These are phyloP conservation scores for Penicillium soppii DNA, from an alignment of 495 filamentous ascomycete genomes.

Conservation along the genomic window DNA sequence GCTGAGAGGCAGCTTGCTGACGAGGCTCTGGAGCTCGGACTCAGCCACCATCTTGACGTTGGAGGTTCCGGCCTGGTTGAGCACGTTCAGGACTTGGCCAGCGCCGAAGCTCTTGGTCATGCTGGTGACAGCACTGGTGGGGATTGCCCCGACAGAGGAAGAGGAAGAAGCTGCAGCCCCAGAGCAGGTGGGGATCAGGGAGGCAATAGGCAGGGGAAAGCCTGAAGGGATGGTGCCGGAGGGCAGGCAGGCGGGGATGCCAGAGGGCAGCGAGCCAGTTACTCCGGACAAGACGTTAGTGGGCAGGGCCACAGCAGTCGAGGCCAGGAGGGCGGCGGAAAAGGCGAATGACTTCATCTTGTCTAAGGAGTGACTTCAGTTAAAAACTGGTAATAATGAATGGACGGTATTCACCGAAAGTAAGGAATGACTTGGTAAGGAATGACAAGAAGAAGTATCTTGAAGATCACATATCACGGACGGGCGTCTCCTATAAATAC, in stretches of 20 bases:
- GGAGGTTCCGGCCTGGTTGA: constrained; percentile 14
- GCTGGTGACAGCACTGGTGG: constrained; percentile 1
- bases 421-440: constrained; percentile 22
- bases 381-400: constrained; percentile 13
- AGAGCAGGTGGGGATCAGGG: constrained; percentile 13
- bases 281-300: constrained; percentile 10
- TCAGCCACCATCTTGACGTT: constrained; percentile 18
- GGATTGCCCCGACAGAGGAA: constrained; percentile 2
- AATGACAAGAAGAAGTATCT: constrained; percentile 19
- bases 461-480: constrained; percentile 10
- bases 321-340: constrained; percentile 23
- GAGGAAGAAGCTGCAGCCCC: neutral
- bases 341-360: constrained; percentile 29
- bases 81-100: constrained; percentile 16
- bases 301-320: constrained; percentile 23
- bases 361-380: constrained; percentile 22
- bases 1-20: constrained; percentile 17
- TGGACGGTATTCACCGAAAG: constrained; percentile 27
- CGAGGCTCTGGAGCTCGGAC: constrained; percentile 15
- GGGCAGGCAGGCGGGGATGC: constrained; percentile 15
- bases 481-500: constrained; percentile 11
- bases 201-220: constrained; percentile 7
- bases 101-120: neutral
- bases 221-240: constrained; percentile 15
- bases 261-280: constrained; percentile 8